A percentile compares a stretch with the other conserved stretches of the same genome.
Evolutionary conservation across 192 early-diverging fungal genomes (phyloP).

Genomic region (Backusella parvicylindrica): DNA sequence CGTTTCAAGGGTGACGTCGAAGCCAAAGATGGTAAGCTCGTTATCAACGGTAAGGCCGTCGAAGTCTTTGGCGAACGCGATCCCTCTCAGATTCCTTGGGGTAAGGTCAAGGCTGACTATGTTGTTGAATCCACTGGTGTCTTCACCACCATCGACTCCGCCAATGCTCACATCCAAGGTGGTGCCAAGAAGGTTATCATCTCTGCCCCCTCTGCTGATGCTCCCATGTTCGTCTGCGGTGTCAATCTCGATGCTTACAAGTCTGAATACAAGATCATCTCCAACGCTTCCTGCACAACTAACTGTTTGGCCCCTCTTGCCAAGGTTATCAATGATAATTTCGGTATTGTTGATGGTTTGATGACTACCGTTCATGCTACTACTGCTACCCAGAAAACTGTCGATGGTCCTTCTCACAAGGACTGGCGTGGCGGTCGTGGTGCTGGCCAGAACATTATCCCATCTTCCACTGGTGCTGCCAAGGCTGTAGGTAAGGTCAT

Average conservation of each 20-base stretch:
- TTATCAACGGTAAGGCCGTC: conserved; percentile 85
- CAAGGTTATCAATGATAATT: conserved; percentile 95
- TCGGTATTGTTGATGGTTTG: conserved; percentile 92
- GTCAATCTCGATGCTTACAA: conserved; percentile 98
- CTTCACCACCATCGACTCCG: conserved; percentile 92
- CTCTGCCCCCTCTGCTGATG: conserved; percentile 93
- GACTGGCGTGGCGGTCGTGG: conserved; percentile 98
- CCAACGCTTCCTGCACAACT: conserved; percentile 99
- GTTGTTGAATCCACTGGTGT: conserved; percentile 99
- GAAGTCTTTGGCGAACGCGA: conserved; percentile 70
- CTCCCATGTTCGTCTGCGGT: conserved; percentile 97
- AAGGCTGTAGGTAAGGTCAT: conserved; percentile 99
- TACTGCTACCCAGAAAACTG: no score
- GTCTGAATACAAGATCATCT: conserved; percentile 80
- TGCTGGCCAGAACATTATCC: conserved; percentile 94
- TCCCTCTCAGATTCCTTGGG: conserved; percentile 92
- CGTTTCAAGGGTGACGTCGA: conserved; percentile 83
- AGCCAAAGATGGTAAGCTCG: conserved; percentile 80
- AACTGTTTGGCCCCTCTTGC: conserved; percentile 98
- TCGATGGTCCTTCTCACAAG: conserved; percentile 90
- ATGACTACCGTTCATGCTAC: conserved; percentile 99
- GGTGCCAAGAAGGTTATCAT: conserved; percentile 99
- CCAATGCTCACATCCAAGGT: conserved; percentile 79
- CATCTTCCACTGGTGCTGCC: conserved; percentile 96
- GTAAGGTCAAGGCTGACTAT: conserved; percentile 74